These are phyloP conservation scores for Phytophthora tubulina DNA, from an alignment of 352 stramenopile genomes.

Conservation along the genomic window DNA sequence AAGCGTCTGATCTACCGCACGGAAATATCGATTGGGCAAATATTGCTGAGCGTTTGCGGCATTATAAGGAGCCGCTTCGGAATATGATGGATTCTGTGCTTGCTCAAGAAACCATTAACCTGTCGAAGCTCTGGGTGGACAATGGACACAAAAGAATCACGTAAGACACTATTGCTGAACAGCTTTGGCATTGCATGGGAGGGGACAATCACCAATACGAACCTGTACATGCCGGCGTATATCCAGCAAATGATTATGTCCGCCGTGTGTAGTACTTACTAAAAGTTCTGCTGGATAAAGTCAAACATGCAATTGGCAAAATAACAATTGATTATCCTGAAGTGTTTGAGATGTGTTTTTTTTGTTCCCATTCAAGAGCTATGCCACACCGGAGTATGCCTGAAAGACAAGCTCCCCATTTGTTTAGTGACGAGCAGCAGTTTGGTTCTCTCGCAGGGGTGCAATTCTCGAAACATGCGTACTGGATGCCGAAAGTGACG, in stretches of 20 bases:
- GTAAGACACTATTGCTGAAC: background rate
- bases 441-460: background rate
- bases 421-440: background rate
- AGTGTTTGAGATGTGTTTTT: background rate
- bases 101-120: background rate
- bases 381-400: background rate
- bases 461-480: background rate
- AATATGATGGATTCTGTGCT: background rate
- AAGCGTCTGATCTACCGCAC: background rate
- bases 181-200: conserved; percentile 12
- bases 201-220: background rate
- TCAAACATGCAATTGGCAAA: background rate
- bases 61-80: background rate
- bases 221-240: conserved; percentile 2
- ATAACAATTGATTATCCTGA: background rate
- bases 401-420: background rate
- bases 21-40: background rate
- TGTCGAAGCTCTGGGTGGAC: background rate
- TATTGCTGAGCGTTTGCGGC: background rate
- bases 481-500: background rate
- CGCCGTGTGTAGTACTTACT: background rate
- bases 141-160: background rate
- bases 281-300: background rate
- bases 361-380: background rate
- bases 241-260: background rate